Percentiles rank a stretch among this genome's conserved stretches.
Evolutionary conservation across 78 protist genomes (phyloP).

Genomic region (Diacronema lutheri): DNA sequence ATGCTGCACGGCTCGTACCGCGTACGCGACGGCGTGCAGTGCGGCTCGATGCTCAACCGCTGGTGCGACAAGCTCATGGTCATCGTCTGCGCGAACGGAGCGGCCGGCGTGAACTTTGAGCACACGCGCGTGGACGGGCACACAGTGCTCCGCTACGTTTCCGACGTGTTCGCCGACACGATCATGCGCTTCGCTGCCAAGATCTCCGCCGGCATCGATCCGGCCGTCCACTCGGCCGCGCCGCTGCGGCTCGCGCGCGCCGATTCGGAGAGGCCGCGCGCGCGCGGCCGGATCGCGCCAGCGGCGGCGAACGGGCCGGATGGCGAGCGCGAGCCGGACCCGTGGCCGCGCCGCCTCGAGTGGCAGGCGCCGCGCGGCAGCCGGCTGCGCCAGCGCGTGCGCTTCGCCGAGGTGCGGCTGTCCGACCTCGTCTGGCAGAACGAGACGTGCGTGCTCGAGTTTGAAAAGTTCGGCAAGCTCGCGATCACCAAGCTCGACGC

Average conservation of each 20-base stretch:
- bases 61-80: constrained; percentile 1
- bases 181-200: not conserved
- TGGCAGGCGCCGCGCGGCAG: no score
- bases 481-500: not conserved
- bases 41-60: constrained; percentile 9
- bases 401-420: not conserved
- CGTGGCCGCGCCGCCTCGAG: no score
- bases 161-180: no score
- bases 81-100: not conserved
- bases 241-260: no score
- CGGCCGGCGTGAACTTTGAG: constrained; percentile 17
- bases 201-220: not conserved
- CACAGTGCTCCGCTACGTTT: constrained; percentile 4
- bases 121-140: constrained; percentile 15
- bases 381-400: no score
- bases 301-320: no score
- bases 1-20: not conserved
- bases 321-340: no score
- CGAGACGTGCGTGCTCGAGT: constrained; percentile 7
- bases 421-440: not conserved
- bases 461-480: not conserved
- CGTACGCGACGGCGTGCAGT: not conserved
- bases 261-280: no score
- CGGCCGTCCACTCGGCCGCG: no score
- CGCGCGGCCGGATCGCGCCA: no score